Evolutionary conservation across 225 moss, liverwort and hornwort species (phyloP).

Genomic region (Climacium dendroides): DNA sequence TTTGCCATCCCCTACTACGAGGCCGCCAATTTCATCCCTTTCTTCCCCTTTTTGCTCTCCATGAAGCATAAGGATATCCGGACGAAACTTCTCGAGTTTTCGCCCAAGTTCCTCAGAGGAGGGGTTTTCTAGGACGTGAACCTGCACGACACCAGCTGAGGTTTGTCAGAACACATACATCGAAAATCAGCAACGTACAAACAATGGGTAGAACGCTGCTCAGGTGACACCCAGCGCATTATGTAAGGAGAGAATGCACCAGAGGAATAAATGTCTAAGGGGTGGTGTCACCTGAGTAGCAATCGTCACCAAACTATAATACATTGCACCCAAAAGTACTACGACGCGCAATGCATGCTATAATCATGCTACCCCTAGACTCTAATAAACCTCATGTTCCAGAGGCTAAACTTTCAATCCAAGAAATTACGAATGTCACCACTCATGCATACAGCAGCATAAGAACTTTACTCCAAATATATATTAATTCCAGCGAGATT

Average conservation of each 20-base stretch:
- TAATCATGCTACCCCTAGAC: neutral
- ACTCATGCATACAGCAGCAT: neutral
- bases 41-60: conserved; percentile 38
- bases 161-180: neutral
- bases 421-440: neutral
- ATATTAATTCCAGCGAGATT: neutral
- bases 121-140: conserved; percentile 59
- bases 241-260: neutral
- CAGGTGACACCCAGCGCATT: neutral
- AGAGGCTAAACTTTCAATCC: neutral
- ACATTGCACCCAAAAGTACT: neutral
- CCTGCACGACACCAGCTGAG: conserved; percentile 28
- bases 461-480: neutral
- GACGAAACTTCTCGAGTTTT: conserved; percentile 63
- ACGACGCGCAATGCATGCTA: neutral
- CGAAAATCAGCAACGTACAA: neutral
- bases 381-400: neutral
- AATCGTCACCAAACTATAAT: neutral
- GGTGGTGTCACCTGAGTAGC: neutral
- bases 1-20: conserved; percentile 42
- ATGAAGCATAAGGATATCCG: conserved; percentile 77
- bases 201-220: neutral
- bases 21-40: conserved; percentile 52
- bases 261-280: neutral
- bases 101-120: conserved; percentile 63